Evolutionary conservation across 768 basidiomycete species (phyloP), one percentile per base, ranked within the genome.

Genomic region (Floccularia luteovirens): DNA sequence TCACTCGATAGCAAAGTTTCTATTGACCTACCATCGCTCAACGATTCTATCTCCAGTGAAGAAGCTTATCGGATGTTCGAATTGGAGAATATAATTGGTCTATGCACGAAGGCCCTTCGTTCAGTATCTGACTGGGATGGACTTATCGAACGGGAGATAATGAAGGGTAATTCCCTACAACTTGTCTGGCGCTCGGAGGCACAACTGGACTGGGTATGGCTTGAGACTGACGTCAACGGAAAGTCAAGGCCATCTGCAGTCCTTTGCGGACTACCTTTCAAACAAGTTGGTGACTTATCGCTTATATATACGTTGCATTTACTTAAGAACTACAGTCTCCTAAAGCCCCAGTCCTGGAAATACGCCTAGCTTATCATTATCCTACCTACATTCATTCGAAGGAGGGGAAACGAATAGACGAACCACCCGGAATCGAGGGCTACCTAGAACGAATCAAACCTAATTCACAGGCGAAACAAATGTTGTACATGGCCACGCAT

Each of bases 381-480:
- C 74, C 80, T 3, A 73, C 56, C 12, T 54, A 55, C 41, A 48
- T 75, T 35, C 65, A 64, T 46, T 50, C 70, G n/a, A 66, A 61
- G 46, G 58, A 69, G 58, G 65, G 64, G 54, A 64, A 57, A 60
- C 51, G 62, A 25, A 53, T 92, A 13, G 59, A 73, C 24, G 89
- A 93, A 50, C 93, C 93, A 1, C 79, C 82, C 0, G 74, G 77
- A 0, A 66, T 94, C 34, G 93, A 97, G 60, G 93, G 93, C 2
- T 96, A 87, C 59, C 63, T 93, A 31, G 75, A 86, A 44, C 79
- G 81, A 34, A 70, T 88, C 50, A 72, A 67, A 46, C 70, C 77
- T 2, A 77, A 74, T 48, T 65, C 74, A 14, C 74, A 77, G 44
- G 54, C 57, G 21, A 77, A 69, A 39, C 75, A 83, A 41, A 67